phyloP scores from a whole-genome alignment of 768 basidiomycete genomes.

The Xerocomellus dryophilus region DNA sequence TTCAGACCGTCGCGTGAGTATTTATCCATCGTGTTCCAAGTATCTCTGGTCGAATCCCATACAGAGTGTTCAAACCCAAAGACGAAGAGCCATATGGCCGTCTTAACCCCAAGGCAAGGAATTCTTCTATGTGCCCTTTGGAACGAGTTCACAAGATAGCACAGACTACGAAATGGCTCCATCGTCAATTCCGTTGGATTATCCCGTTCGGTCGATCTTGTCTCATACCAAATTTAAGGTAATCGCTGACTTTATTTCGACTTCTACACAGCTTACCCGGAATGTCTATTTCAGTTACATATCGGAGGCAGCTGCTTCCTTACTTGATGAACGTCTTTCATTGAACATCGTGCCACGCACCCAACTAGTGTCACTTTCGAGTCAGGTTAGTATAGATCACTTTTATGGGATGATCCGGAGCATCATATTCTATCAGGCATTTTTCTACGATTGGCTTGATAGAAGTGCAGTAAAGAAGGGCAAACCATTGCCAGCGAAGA shows the following conservation, averaged over 20 bases:
- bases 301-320: conserved; percentile 84
- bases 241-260: conserved; percentile 1
- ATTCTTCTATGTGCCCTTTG: not conserved
- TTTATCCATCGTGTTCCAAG: not conserved
- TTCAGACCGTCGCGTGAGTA: conserved; percentile 78
- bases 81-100: conserved; percentile 88
- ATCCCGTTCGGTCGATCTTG: conserved; percentile 89
- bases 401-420: not conserved
- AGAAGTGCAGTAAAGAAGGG: conserved; percentile 79
- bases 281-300: conserved; percentile 57
- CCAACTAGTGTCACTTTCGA: conserved; percentile 77
- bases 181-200: conserved; percentile 84
- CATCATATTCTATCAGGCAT: conserved; percentile 49
- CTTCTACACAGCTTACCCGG: not conserved
- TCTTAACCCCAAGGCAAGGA: conserved; percentile 75
- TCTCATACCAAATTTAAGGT: conserved; percentile 88
- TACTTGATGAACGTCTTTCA: conserved; percentile 71
- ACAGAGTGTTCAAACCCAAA: conserved; percentile 88
- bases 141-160: not conserved
- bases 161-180: conserved; percentile 87
- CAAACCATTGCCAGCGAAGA: conserved; percentile 80
- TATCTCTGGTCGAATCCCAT: not conserved
- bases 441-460: conserved; percentile 93
- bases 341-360: conserved; percentile 85
- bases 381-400: conserved; percentile 42